Conservation (phyloP, 371 early-diverging fungal genomes). For the Mucor sp. region DNA sequence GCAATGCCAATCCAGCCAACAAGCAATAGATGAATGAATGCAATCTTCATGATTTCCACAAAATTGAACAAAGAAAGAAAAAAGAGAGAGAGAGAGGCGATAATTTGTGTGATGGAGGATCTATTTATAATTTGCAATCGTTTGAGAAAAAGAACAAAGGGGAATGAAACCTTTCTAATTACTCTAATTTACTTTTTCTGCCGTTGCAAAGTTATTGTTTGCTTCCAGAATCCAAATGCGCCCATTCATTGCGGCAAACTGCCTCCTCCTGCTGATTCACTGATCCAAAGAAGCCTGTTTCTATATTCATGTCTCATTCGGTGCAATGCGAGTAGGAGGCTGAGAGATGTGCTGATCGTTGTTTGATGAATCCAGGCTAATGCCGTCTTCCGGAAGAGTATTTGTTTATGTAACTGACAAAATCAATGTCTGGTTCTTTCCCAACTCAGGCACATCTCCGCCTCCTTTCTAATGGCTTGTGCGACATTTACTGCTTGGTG, state of each 20-base stretch:
- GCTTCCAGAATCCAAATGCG: neutral
- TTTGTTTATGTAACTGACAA: slow-evolving; percentile 4
- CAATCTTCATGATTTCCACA: neutral
- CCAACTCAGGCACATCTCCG: neutral
- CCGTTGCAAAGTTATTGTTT: neutral
- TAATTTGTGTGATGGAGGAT: neutral
- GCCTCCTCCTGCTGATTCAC: neutral
- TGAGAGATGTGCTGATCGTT: neutral
- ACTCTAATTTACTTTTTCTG: neutral
- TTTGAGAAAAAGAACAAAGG: slow-evolving; percentile 4
- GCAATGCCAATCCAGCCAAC: slow-evolving; percentile 3
- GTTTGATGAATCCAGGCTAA: neutral
- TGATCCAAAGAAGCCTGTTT: no score
- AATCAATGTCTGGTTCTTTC: neutral
- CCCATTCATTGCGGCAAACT: neutral
- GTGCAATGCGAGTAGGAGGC: no score
- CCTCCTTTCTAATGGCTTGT: neutral
- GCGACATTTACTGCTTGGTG: neutral
- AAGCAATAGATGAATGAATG: neutral
- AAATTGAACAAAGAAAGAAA: neutral
- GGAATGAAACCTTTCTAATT: slow-evolving; percentile 7
- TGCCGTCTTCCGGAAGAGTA: neutral
- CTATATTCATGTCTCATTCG: no score
- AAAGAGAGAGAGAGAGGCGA: neutral
- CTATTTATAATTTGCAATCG: slow-evolving; percentile 1